Percentiles rank a stretch among this genome's conserved stretches.
Evolutionary conservation across 305 asterid genomes (phyloP).

Genomic region (Solanum hybrid): DNA sequence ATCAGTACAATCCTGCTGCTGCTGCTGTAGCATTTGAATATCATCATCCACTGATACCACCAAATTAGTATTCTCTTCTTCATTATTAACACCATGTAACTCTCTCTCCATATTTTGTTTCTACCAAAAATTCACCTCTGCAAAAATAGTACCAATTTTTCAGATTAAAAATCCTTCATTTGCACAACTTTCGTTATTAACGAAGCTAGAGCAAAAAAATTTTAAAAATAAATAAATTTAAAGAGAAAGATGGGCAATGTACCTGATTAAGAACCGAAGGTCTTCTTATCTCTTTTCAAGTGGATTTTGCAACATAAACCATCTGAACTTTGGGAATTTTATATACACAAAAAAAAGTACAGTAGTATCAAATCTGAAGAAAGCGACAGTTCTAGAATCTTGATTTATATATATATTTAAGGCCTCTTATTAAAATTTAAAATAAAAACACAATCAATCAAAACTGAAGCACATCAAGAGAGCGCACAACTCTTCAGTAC

Average conservation of each 20-base stretch:
- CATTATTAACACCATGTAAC: neutral
- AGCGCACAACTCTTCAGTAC: neutral
- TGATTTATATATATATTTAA: neutral
- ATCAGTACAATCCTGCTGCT: neutral
- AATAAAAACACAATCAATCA: too few relatives aligned
- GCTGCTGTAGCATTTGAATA: neutral
- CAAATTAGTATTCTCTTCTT: neutral
- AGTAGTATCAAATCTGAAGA: constrained; percentile 7
- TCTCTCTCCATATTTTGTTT: neutral
- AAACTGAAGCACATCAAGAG: neutral
- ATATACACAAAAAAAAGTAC: neutral
- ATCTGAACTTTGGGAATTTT: constrained; percentile 27
- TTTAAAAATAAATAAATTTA: neutral
- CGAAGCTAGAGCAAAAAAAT: neutral
- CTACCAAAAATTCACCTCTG: neutral
- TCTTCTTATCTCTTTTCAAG: constrained; percentile 9
- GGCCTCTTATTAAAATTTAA: neutral
- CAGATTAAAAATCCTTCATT: neutral
- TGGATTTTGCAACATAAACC: constrained; percentile 52
- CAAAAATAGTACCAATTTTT: neutral
- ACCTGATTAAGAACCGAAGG: constrained; percentile 23
- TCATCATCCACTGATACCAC: neutral
- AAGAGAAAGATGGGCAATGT: constrained; percentile 3
- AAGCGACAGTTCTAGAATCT: constrained; percentile 13
- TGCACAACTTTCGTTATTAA: neutral